Base-by-base conservation (phyloP, 345 rosid species). In the Xanthoceras sorbifolium region DNA sequence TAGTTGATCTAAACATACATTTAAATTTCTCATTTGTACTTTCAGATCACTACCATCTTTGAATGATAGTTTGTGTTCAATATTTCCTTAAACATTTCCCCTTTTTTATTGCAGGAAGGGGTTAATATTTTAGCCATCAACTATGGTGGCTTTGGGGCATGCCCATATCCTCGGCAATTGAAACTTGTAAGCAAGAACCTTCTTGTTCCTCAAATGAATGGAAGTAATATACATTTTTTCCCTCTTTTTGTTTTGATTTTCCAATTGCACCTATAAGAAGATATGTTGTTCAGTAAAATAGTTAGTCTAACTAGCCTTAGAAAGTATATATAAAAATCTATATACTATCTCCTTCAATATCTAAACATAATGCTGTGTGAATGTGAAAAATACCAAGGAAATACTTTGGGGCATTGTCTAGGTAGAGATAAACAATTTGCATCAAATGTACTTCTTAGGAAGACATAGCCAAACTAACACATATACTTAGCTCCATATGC, bases 131-230 rank as follows among this genome's bases (percentile, higher is more conserved):
- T 94, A 83, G 94, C 97, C 22, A 90, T 94, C 76, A 90, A 88
- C 81, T 94, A 90, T 77, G 98, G 97, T 74, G 76, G 96, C 73
- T 89, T 97, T 73, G 93, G 92, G 75, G 83, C 93, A 38, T 94
- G 97, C 79, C 84, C 88, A 22, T 92, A 88, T 84, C 97, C 98
- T 57, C 88, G 97, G 29, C 91, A 82, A 64, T 74, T 83, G 82
- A 92, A 87, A 89, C 82, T 86, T 71, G 98, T 94, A 80, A 92
- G 97, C 75, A 36, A 63, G 10, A n/a, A 40, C 52, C 60, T 20
- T 31, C 73, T 73, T 72, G 42, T 20, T 40, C 54, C 36, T 52
- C 25, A 20, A 60, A 61, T 44, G 7, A 44, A 8, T 42, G 17
- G 40, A 71, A 34, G 38, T 14, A 36, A 6, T 34, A 0, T n/a